A percentile compares a stretch with the other conserved stretches of the same genome.
Evolutionary conservation across 2,329 filamentous ascomycete species (phyloP).

Genomic region (Massarina eburnea): DNA sequence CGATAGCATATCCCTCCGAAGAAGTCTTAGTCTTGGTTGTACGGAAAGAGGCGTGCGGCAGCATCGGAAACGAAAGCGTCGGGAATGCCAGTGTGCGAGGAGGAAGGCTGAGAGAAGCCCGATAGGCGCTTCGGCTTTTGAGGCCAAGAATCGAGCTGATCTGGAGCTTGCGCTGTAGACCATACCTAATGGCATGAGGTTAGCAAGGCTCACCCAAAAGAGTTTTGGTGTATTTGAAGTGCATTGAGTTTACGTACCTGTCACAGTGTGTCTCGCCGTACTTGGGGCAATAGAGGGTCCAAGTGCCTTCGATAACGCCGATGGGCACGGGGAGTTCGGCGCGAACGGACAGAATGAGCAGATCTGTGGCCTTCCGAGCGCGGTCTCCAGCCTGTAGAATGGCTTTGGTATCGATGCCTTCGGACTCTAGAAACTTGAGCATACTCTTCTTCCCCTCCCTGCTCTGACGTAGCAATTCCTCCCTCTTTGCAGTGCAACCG

Average conservation of each 20-base stretch:
- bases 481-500: conserved; percentile 30
- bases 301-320: conserved; percentile 24
- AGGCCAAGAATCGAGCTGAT: conserved; percentile 22
- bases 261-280: conserved; percentile 30
- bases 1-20: conserved; percentile 26
- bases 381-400: conserved; percentile 7
- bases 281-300: conserved; percentile 29
- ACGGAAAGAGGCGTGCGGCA: conserved; percentile 34
- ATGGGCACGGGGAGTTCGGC: conserved; percentile 29
- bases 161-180: conserved; percentile 25
- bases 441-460: conserved; percentile 10
- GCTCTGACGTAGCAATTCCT: conserved; percentile 20
- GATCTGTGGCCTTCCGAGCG: conserved; percentile 11
- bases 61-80: conserved; percentile 18
- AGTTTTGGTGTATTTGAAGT: no score
- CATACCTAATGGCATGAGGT: no score
- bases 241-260: no score
- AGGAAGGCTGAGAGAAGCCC: conserved; percentile 27
- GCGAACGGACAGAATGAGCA: conserved; percentile 20
- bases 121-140: conserved; percentile 15
- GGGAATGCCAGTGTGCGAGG: conserved; percentile 29
- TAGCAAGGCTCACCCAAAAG: no score
- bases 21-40: conserved; percentile 19
- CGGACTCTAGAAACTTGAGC: conserved; percentile 1
- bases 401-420: not conserved